Conservation (phyloP, 768 basidiomycete species). For the Scleroderma bovista region DNA sequence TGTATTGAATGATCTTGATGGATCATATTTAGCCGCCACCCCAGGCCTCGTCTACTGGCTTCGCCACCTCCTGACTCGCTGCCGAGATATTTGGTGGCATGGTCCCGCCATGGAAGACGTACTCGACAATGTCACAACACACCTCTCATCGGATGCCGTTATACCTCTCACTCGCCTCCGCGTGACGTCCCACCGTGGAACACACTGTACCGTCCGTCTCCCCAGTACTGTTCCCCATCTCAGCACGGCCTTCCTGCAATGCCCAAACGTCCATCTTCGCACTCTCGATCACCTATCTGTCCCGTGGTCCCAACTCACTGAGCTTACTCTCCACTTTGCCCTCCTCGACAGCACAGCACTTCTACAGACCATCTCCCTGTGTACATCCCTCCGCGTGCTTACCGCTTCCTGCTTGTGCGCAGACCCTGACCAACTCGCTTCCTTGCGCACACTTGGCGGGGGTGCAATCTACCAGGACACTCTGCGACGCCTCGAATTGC, state of each 20-base stretch:
- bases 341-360: slow-evolving; percentile 18
- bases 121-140: slow-evolving; percentile 3
- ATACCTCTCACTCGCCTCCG: slow-evolving; percentile 11
- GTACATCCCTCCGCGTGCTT: slow-evolving; percentile 15
- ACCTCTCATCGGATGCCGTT: slow-evolving; percentile 9
- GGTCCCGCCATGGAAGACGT: slow-evolving; percentile 19
- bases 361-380: slow-evolving; percentile 18
- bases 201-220: neutral
- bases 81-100: slow-evolving; percentile 29
- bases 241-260: slow-evolving; percentile 17
- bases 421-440: slow-evolving; percentile 10
- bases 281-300: slow-evolving; percentile 20
- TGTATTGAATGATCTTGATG: slow-evolving; percentile 20
- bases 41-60: slow-evolving; percentile 17
- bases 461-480: slow-evolving; percentile 14
- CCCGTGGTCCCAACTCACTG: slow-evolving; percentile 22
- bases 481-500: slow-evolving; percentile 24
- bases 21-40: slow-evolving; percentile 1
- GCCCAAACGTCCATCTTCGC: slow-evolving; percentile 14
- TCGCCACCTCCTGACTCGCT: slow-evolving; percentile 15
- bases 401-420: slow-evolving; percentile 19
- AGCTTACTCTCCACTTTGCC: slow-evolving; percentile 25
- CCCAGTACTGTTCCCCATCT: slow-evolving; percentile 4
- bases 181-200: neutral
- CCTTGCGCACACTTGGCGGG: slow-evolving; percentile 3